phyloP scores from a whole-genome alignment of 2,329 filamentous ascomycete genomes.

The Cladosporium austrohemisphaericum region DNA sequence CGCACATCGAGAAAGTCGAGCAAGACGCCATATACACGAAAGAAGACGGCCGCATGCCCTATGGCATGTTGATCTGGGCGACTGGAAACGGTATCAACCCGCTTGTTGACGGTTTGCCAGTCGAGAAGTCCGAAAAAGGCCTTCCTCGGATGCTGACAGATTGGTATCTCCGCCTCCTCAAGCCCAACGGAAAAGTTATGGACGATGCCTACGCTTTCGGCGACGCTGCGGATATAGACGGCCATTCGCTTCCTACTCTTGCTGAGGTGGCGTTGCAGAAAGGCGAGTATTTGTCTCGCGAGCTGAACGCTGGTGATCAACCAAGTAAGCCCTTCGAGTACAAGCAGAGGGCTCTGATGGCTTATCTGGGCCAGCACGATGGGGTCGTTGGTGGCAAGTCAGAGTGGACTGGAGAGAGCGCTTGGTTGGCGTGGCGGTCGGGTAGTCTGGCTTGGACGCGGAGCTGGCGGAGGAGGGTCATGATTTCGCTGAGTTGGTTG shows the following conservation, averaged over 20 bases:
- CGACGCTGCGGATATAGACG: slow-evolving; percentile 40
- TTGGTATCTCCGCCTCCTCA: slow-evolving; percentile 29
- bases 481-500: slow-evolving; percentile 31
- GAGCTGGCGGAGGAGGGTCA: slow-evolving; percentile 29
- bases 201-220: slow-evolving; percentile 35
- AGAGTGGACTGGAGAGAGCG: slow-evolving; percentile 40
- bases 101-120: slow-evolving; percentile 34
- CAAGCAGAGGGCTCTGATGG: slow-evolving; percentile 36
- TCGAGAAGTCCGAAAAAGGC: slow-evolving; percentile 31
- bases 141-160: slow-evolving; percentile 38
- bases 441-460: slow-evolving; percentile 32
- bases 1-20: slow-evolving; percentile 37
- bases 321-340: slow-evolving; percentile 35
- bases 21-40: slow-evolving; percentile 34
- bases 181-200: slow-evolving; percentile 26
- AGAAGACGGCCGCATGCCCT: slow-evolving; percentile 35
- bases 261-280: slow-evolving; percentile 40
- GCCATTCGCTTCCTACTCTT: slow-evolving; percentile 33
- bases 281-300: slow-evolving; percentile 34
- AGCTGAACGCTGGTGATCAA: slow-evolving; percentile 25
- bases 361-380: slow-evolving; percentile 42
- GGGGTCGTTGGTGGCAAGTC: slow-evolving; percentile 39
- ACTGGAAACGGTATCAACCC: slow-evolving; percentile 37
- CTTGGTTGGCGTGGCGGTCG: slow-evolving; percentile 45
- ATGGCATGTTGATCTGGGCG: slow-evolving; percentile 39